A percentile compares a stretch with the other conserved stretches of the same genome.
Conservation (phyloP, 768 basidiomycete genomes). For the Tephrocybe sp. region DNA sequence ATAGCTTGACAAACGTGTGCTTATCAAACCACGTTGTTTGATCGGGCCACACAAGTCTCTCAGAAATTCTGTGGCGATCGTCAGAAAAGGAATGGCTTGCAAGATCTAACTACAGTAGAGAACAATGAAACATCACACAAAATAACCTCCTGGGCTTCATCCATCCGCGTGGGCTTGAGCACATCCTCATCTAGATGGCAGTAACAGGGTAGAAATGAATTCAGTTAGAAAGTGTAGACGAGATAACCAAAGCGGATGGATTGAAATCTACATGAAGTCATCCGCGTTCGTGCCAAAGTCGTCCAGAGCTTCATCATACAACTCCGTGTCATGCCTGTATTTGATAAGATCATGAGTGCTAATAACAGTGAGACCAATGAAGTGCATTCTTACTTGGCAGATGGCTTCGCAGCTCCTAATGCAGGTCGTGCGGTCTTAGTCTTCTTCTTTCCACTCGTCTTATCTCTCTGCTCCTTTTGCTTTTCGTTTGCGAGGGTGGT, state of each 20-base stretch:
- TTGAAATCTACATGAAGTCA: conserved; percentile 83
- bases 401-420: conserved; percentile 69
- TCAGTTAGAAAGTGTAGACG: background rate
- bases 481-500: conserved; percentile 94
- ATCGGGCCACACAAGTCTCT: too few relatives aligned
- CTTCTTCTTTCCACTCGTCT: conserved; percentile 90
- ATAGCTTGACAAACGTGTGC: conserved; percentile 2
- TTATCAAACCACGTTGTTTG: background rate
- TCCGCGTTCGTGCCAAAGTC: conserved; percentile 75
- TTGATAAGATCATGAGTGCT: conserved; percentile 14
- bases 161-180: conserved; percentile 5
- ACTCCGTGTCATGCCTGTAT: conserved; percentile 69
- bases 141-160: conserved; percentile 11
- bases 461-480: conserved; percentile 86
- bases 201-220: background rate
- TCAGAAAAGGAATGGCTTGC: too few relatives aligned
- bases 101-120: background rate
- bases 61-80: too few relatives aligned
- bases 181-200: conserved; percentile 7
- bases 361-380: background rate
- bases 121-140: background rate
- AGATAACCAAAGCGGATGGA: background rate
- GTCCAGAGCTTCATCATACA: conserved; percentile 89
- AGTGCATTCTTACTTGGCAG: conserved; percentile 50
- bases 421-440: conserved; percentile 72